Conservation (phyloP, 768 basidiomycete genomes). For the Panellus pusillus region DNA sequence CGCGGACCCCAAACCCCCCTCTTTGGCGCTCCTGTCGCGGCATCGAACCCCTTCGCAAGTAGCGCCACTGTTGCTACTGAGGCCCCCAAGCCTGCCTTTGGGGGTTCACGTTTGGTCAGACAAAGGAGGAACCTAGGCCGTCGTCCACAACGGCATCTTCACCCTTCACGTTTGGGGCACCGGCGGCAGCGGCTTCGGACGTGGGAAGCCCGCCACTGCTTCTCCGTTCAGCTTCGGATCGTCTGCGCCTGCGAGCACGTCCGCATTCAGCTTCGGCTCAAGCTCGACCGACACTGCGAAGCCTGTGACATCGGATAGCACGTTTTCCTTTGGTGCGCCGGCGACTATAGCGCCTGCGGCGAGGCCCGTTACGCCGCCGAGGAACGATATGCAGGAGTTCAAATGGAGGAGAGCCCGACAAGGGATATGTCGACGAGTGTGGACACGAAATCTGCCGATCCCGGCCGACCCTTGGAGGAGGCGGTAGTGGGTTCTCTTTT, state of each 20-base stretch:
- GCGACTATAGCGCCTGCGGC: conserved; percentile 31
- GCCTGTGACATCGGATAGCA: conserved; percentile 46
- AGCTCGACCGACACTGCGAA: conserved; percentile 35
- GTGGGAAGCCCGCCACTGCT: conserved; percentile 32
- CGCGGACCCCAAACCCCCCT: conserved; percentile 20
- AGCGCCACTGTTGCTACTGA: conserved; percentile 28
- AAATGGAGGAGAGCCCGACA: conserved; percentile 83
- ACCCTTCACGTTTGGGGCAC: conserved; percentile 47
- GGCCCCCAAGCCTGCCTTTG: conserved; percentile 44
- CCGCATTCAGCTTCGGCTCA: conserved; percentile 50
- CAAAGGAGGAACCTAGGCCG: conserved; percentile 18
- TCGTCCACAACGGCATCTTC: conserved; percentile 22
- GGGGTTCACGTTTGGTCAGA: conserved; percentile 15
- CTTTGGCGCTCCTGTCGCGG: conserved; percentile 20
- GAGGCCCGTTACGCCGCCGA: conserved; percentile 67
- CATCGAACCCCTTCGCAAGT: conserved; percentile 16
- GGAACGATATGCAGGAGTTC: conserved; percentile 62
- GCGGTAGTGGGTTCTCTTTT: conserved; percentile 47
- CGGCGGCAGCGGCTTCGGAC: conserved; percentile 32
- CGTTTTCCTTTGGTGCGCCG: conserved; percentile 54
- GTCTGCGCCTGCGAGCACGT: conserved; percentile 22
- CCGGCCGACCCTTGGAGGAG: conserved; percentile 36
- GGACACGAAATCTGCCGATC: conserved; percentile 36
- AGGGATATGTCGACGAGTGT: conserved; percentile 55
- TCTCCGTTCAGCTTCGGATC: conserved; percentile 37